Percentiles rank a stretch among this genome's conserved stretches.
phyloP scores from a whole-genome alignment of 352 stramenopile genomes.

The Phytophthora nicotianae region DNA sequence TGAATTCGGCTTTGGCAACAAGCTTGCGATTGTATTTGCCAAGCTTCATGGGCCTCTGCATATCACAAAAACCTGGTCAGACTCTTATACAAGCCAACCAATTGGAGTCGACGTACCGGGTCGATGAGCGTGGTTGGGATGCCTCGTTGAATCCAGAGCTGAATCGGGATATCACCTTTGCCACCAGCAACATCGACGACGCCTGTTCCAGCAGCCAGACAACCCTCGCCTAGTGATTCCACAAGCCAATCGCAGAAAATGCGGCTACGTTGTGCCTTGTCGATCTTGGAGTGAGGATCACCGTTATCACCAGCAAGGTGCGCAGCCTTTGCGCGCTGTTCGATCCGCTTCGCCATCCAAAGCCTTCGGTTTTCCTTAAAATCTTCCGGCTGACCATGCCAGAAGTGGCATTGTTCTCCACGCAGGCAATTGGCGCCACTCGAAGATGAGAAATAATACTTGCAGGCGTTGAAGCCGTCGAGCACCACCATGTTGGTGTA shows the following conservation, averaged over 20 bases:
- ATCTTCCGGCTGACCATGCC: conserved; percentile 65
- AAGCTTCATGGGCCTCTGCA: conserved; percentile 80
- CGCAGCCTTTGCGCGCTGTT: conserved; percentile 59
- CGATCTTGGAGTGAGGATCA: conserved; percentile 69
- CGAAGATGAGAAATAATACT: conserved; percentile 86
- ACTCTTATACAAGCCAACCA: background rate
- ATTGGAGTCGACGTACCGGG: conserved; percentile 48
- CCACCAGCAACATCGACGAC: conserved; percentile 90
- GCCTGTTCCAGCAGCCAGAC: conserved; percentile 55
- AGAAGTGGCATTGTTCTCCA: conserved; percentile 81
- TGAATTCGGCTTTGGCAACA: conserved; percentile 43
- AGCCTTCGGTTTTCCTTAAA: conserved; percentile 68
- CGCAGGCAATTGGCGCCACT: conserved; percentile 63
- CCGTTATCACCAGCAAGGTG: conserved; percentile 66
- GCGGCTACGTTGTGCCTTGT: conserved; percentile 75
- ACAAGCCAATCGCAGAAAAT: conserved; percentile 89
- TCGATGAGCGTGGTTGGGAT: conserved; percentile 88
- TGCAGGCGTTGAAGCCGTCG: conserved; percentile 82
- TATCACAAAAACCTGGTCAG: background rate
- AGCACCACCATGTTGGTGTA: conserved; percentile 88
- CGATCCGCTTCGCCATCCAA: conserved; percentile 71
- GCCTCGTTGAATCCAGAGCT: conserved; percentile 79
- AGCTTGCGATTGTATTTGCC: conserved; percentile 77
- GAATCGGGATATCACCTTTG: conserved; percentile 87
- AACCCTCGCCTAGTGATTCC: conserved; percentile 48